These are phyloP conservation scores for Penicillium antarcticum DNA, from an alignment of 495 filamentous ascomycete species.

Conservation along the genomic window DNA sequence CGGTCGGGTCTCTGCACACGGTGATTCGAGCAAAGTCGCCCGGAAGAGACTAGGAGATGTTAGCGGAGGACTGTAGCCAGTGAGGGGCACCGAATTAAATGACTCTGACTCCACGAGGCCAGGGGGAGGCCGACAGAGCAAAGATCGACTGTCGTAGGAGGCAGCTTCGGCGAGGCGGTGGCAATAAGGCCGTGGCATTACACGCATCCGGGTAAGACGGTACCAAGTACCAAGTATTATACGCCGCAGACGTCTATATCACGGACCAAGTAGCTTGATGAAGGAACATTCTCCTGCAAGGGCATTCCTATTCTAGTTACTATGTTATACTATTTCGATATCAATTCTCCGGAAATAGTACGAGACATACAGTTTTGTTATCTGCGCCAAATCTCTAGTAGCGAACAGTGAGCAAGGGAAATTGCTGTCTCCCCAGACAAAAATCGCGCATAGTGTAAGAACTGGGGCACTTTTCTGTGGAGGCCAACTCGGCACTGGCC, in stretches of 20 bases:
- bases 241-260: not conserved
- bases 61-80: constrained; percentile 17
- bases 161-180: constrained; percentile 25
- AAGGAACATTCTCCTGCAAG: constrained; percentile 23
- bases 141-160: constrained; percentile 18
- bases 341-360: constrained; percentile 2
- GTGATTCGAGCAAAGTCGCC: constrained; percentile 19
- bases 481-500: constrained; percentile 7
- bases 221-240: not conserved
- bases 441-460: constrained; percentile 31
- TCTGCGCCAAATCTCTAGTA: not conserved
- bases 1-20: constrained; percentile 6
- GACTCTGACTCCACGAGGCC: constrained; percentile 25
- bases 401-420: not conserved
- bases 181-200: not conserved
- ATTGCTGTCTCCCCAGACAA: constrained; percentile 7
- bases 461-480: constrained; percentile 12
- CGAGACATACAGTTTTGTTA: too few species aligned
- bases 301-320: constrained; percentile 9
- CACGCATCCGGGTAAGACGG: not conserved
- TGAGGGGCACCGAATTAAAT: constrained; percentile 24
- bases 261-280: constrained; percentile 15
- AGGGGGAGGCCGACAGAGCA: constrained; percentile 5
- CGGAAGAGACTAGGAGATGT: constrained; percentile 9
- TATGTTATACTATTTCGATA: not conserved